These are phyloP conservation scores for Chalciporus sphaerocephalus DNA, from an alignment of 768 basidiomycete species.

Conservation along the genomic window DNA sequence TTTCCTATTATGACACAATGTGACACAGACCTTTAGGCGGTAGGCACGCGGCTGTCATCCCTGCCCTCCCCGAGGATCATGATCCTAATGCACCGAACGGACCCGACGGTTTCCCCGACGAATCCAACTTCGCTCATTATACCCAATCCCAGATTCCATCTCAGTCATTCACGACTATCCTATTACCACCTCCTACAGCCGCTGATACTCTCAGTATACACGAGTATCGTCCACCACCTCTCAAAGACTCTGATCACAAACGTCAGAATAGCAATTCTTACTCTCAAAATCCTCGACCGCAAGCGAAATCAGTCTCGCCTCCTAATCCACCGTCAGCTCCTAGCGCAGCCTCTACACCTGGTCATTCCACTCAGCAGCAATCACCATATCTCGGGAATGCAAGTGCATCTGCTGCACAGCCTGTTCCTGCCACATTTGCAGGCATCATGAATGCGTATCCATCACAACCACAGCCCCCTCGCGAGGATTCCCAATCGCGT, in stretches of 20 bases:
- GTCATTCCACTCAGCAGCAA: slow-evolving; percentile 21
- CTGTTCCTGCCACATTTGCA: slow-evolving; percentile 54
- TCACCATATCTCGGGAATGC: slow-evolving; percentile 13
- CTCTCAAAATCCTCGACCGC: slow-evolving; percentile 11
- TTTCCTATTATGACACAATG: slow-evolving; percentile 31
- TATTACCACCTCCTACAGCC: slow-evolving; percentile 27
- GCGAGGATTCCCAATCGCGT: slow-evolving; percentile 25
- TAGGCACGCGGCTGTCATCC: slow-evolving; percentile 77
- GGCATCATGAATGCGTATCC: slow-evolving; percentile 73
- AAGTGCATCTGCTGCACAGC: slow-evolving; percentile 19
- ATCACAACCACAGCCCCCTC: slow-evolving; percentile 21
- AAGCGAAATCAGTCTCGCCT: slow-evolving; percentile 20
- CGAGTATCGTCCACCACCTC: slow-evolving; percentile 28
- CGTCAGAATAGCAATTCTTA: slow-evolving; percentile 13
- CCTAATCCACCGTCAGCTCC: slow-evolving; percentile 18
- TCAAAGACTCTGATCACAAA: slow-evolving; percentile 19
- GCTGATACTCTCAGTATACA: slow-evolving; percentile 31
- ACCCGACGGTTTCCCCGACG: slow-evolving; percentile 21
- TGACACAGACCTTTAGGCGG: slow-evolving; percentile 66
- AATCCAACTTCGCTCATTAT: slow-evolving; percentile 16
- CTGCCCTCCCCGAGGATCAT: slow-evolving; percentile 73
- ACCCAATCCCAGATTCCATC: slow-evolving; percentile 17
- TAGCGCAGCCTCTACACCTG: slow-evolving; percentile 18
- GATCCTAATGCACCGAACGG: slow-evolving; percentile 36
- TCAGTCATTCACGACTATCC: slow-evolving; percentile 29